Base-by-base conservation (phyloP, 1,284 basidiomycete species). In the Fomitopsis pinicola region DNA sequence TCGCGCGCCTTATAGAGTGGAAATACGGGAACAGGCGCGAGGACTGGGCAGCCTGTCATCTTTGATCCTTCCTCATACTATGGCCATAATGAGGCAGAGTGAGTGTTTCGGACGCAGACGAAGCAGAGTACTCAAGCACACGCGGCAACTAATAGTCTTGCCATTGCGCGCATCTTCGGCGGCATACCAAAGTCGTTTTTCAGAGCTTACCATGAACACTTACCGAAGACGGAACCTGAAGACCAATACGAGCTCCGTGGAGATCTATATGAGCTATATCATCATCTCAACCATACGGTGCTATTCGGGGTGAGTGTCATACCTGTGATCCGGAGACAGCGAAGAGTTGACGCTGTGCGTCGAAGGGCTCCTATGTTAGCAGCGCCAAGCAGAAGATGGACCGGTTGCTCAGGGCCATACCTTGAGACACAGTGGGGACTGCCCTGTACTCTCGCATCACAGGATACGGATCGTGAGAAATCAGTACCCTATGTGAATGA, bases 71-170 rank as follows among this genome's bases (percentile, higher is more conserved):
- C 91, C 1, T 87, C 87, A 8, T 93, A 89, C 71, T 95, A 86
- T 67, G 93, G 92, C 2, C 93, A 95, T 70, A 91, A 90, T 64
- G 94, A 96, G 77, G 89, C 89, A 14, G 94, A 96, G 89, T 91
- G 64, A 74, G 87, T 73, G 33, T 30, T 12, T 22, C 45, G 42
- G 30, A 15, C 40, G n/a, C 2, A n/a, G 17, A 17, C 44, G 12
- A 30, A 45, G 40, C 58, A 14, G 8, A 28, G 15, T 3, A 59
- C 48, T 26, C 17, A 36, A 22, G 2, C 53, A 52, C 5, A 35
- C 28, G 3, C 44, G 50, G 61, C 5, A 60, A n/a, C 53, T 26
- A n/a, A n/a, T n/a, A 91, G 90, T 66, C 81, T 95, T 38, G 89
- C 91, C 0, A 94, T 95, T 55, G 88, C 86, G 15, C 80, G 87